Percentiles rank a stretch among this genome's conserved stretches.
phyloP scores from a whole-genome alignment of 2,329 filamentous ascomycete species.

The Ophiosphaerella korrae region DNA sequence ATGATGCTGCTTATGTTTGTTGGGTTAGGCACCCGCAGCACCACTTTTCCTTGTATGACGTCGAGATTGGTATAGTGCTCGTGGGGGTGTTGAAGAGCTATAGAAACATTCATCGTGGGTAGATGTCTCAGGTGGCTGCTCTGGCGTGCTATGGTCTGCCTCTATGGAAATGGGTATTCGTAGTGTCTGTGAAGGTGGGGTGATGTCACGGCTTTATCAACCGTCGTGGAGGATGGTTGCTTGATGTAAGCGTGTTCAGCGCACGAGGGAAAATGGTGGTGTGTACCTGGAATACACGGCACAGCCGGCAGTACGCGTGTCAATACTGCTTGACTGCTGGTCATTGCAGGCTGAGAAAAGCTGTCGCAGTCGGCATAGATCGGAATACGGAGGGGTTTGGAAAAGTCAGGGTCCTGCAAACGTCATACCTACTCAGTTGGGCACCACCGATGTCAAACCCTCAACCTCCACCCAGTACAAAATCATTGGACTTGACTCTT shows the following conservation, averaged over 20 bases:
- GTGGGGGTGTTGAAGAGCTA: slow-evolving; percentile 67
- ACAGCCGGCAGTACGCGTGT: slow-evolving; percentile 42
- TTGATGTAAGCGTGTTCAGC: slow-evolving; percentile 8
- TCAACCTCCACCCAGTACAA: no score
- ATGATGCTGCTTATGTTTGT: slow-evolving; percentile 62
- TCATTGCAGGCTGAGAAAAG: slow-evolving; percentile 18
- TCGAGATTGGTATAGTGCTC: slow-evolving; percentile 83
- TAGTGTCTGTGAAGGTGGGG: slow-evolving; percentile 17
- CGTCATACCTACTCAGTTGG: slow-evolving; percentile 18
- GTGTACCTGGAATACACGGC: slow-evolving; percentile 18
- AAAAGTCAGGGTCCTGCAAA: slow-evolving; percentile 15
- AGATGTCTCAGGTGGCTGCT: background rate
- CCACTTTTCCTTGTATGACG: slow-evolving; percentile 64
- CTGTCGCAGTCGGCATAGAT: slow-evolving; percentile 23
- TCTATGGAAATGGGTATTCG: slow-evolving; percentile 21
- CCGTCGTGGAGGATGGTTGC: background rate
- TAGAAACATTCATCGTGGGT: slow-evolving; percentile 58
- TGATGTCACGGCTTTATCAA: slow-evolving; percentile 26
- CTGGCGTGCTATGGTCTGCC: background rate
- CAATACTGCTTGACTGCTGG: slow-evolving; percentile 26
- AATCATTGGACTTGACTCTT: no score
- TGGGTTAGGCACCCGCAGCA: slow-evolving; percentile 51
- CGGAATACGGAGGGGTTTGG: slow-evolving; percentile 22
- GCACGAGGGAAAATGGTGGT: background rate
- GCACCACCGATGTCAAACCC: background rate